Evolutionary conservation across 495 filamentous ascomycete genomes (phyloP).

Genomic region (Lasiosphaeriaceae sp.): DNA sequence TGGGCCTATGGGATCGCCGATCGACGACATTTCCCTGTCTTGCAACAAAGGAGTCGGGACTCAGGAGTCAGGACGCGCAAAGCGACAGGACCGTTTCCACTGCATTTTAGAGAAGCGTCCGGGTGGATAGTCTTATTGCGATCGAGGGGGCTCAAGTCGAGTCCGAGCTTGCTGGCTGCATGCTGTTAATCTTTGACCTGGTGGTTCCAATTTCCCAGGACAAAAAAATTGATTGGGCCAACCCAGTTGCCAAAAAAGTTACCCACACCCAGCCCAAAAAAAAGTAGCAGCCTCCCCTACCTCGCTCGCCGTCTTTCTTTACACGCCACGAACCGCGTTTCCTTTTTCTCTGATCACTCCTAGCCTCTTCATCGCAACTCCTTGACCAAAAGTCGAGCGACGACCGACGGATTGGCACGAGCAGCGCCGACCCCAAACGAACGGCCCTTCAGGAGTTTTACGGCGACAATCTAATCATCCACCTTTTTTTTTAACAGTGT

Average conservation of each 20-base stretch:
- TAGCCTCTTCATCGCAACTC: conserved; percentile 1
- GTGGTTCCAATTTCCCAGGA: conserved; percentile 25
- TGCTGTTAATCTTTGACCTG: conserved; percentile 5
- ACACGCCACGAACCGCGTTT: neutral
- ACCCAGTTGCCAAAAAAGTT: neutral
- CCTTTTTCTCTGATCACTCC: neutral
- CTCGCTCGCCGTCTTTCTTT: neutral
- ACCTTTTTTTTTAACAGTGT: neutral
- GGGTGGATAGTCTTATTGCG: neutral
- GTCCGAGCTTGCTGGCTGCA: neutral
- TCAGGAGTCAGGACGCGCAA: no score
- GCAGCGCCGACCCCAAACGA: neutral
- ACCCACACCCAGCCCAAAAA: neutral
- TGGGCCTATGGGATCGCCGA: neutral
- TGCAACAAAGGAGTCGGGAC: no score
- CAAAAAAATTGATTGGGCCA: conserved; percentile 18
- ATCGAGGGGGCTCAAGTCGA: neutral
- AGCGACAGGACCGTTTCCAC: no score
- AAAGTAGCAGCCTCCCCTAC: neutral
- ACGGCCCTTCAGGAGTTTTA: neutral
- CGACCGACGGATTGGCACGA: conserved; percentile 1
- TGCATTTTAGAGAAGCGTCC: no score
- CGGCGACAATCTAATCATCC: neutral
- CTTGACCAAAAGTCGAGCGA: neutral
- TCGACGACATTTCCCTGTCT: neutral